Percentiles rank a stretch among this genome's conserved stretches.
phyloP scores from a whole-genome alignment of 1,139 yeast species.

The Candida sp. region DNA sequence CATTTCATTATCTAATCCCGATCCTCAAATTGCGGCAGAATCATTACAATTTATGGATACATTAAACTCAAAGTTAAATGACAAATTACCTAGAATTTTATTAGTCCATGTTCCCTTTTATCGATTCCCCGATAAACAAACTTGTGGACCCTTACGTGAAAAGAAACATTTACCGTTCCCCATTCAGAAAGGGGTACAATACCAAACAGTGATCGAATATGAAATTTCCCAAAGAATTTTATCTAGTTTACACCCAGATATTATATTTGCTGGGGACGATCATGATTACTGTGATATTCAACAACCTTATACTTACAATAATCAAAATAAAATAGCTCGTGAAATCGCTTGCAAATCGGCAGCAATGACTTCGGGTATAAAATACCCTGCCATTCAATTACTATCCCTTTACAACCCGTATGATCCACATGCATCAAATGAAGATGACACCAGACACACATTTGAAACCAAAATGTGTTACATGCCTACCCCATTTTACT shows the following conservation, averaged over 20 bases:
- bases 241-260: slow-evolving; percentile 53
- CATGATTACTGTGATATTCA: slow-evolving; percentile 88
- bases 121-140: slow-evolving; percentile 25
- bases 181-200: slow-evolving; percentile 61
- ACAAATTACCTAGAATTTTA: slow-evolving; percentile 59
- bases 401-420: slow-evolving; percentile 61
- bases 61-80: slow-evolving; percentile 17
- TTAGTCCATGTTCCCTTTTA: slow-evolving; percentile 54
- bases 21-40: slow-evolving; percentile 19
- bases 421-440: slow-evolving; percentile 7
- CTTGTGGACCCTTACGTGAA: slow-evolving; percentile 49
- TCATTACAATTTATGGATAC: slow-evolving; percentile 23
- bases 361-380: slow-evolving; percentile 91
- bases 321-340: slow-evolving; percentile 39
- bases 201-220: slow-evolving; percentile 51
- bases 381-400: slow-evolving; percentile 80
- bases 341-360: slow-evolving; percentile 88
- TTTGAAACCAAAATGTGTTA: slow-evolving; percentile 59
- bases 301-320: slow-evolving; percentile 45
- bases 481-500: slow-evolving; percentile 65
- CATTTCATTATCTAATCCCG: slow-evolving; percentile 61
- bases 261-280: slow-evolving; percentile 90
- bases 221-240: slow-evolving; percentile 58
- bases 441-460: slow-evolving; percentile 7
- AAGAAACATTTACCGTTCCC: slow-evolving; percentile 55